Evolutionary conservation across 495 filamentous ascomycete genomes (phyloP), one percentile per base, ranked within the genome.

Genomic region (Usnea hakonensis): DNA sequence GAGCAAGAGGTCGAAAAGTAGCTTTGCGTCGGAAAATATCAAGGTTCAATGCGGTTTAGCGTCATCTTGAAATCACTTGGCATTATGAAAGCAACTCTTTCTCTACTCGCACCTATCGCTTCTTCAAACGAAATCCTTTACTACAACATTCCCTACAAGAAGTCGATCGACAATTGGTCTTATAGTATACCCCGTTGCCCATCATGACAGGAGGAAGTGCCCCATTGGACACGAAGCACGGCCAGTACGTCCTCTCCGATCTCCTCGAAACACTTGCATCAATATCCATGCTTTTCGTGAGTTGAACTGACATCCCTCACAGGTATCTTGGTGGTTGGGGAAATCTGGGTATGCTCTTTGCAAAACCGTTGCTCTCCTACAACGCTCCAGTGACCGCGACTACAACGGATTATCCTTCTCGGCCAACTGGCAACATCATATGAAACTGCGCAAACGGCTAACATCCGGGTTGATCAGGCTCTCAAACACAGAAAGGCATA

Each of bases 271-370:
- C n/a, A n/a, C n/a, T n/a, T n/a, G n/a, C n/a, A n/a, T n/a, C n/a
- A n/a, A n/a, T n/a, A n/a, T n/a, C n/a, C n/a, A n/a, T n/a, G n/a
- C n/a, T n/a, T n/a, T n/a, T n/a, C n/a, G n/a, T n/a, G n/a, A n/a
- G n/a, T n/a, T n/a, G n/a, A n/a, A n/a, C n/a, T n/a, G n/a, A n/a
- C n/a, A n/a, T n/a, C n/a, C n/a, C n/a, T n/a, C 65, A 68, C 71
- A 96, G 92, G 64, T 97, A 79, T 75, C 77, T 95, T 53, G 94
- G 93, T 70, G 73, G 71, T 72, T 97, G 92, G 93, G 93, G 93
- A 68, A 78, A 79, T 70, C 75, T 97, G 62, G 93, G 90, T 94
- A 84, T 77, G 85, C 84, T 64, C 59, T 50, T 53, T 55, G 65
- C 68, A 61, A 35, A 36, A 30, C 46, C 37, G 6, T 44, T 13